phyloP scores from a whole-genome alignment of 2,329 filamentous ascomycete species.

The Aspergillus sp. region DNA sequence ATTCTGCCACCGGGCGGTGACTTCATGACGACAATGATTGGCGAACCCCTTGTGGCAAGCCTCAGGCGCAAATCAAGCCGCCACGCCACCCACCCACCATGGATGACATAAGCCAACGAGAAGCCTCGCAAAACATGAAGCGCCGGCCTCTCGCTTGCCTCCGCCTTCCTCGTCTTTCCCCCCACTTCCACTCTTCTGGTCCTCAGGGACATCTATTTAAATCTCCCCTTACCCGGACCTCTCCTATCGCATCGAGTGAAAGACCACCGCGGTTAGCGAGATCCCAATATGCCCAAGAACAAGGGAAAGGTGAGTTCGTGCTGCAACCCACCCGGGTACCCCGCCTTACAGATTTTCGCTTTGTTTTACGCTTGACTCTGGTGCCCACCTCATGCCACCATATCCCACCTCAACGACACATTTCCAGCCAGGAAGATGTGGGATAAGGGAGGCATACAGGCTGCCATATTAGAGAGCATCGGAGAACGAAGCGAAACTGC shows the following conservation, averaged over 20 bases:
- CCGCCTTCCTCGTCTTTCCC: conserved; percentile 19
- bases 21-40: conserved; percentile 8
- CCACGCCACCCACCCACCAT: conserved; percentile 24
- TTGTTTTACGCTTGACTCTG: conserved; percentile 11
- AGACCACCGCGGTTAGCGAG: conserved; percentile 29
- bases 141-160: conserved; percentile 22
- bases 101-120: conserved; percentile 21
- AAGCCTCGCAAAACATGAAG: conserved; percentile 23
- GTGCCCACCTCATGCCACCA: conserved; percentile 20
- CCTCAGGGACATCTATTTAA: conserved; percentile 17
- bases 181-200: conserved; percentile 21
- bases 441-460: background rate
- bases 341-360: conserved; percentile 21
- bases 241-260: conserved; percentile 22
- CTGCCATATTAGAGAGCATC: background rate
- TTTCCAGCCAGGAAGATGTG: background rate
- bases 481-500: background rate
- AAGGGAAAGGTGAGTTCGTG: conserved; percentile 84
- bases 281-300: conserved; percentile 87
- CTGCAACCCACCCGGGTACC: conserved; percentile 13
- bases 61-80: conserved; percentile 32
- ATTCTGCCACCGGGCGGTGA: conserved; percentile 21
- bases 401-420: background rate
- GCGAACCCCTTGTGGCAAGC: conserved; percentile 19
- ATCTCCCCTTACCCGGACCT: conserved; percentile 13